Conservation (phyloP, 768 basidiomycete genomes). For the Neoboletus brunneissimus region DNA sequence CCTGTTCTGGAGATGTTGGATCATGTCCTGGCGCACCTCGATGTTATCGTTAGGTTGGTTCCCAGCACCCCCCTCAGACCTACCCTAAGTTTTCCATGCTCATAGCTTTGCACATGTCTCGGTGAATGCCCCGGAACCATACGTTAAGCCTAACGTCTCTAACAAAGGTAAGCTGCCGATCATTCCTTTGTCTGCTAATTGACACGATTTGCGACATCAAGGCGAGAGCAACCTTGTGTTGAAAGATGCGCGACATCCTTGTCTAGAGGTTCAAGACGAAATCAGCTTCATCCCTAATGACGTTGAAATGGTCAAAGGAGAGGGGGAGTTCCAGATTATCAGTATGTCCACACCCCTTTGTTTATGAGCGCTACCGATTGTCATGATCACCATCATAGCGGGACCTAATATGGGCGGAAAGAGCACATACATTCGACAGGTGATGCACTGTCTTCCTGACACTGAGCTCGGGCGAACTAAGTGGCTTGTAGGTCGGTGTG, state of each 20-base stretch:
- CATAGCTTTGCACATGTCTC: constrained; percentile 89
- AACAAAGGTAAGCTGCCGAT: constrained; percentile 58
- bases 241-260: constrained; percentile 90
- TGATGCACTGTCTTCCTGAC: constrained; percentile 20
- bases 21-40: constrained; percentile 80
- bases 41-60: constrained; percentile 81
- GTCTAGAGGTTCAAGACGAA: constrained; percentile 94
- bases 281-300: constrained; percentile 95
- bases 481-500: constrained; percentile 71
- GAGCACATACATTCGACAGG: constrained; percentile 93
- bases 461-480: not conserved
- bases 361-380: not conserved
- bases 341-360: constrained; percentile 46
- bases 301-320: constrained; percentile 90
- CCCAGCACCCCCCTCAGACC: not conserved
- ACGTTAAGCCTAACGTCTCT: constrained; percentile 78
- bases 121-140: constrained; percentile 79
- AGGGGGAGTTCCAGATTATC: constrained; percentile 94
- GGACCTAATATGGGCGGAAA: constrained; percentile 99
- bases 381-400: constrained; percentile 41
- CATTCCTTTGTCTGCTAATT: not conserved
- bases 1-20: constrained; percentile 86
- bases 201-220: constrained; percentile 26
- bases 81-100: not conserved
- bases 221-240: constrained; percentile 80